Evolutionary conservation across 805 yeast species (phyloP).

Genomic region (Pichia scutulata): DNA sequence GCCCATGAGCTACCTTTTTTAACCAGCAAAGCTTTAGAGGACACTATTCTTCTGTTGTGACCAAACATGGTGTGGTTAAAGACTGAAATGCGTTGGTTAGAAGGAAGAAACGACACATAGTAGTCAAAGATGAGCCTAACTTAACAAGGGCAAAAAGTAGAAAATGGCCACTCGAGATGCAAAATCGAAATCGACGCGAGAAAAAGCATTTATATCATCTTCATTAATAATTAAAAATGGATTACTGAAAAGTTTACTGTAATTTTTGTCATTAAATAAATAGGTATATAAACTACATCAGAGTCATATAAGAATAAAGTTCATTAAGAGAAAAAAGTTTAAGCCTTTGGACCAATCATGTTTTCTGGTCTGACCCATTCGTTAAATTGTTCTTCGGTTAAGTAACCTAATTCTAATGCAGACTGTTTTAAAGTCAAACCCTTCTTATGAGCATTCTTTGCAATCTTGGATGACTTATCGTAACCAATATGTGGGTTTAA

Average conservation of each 20-base stretch:
- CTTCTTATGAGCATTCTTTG: slow-evolving; percentile 97
- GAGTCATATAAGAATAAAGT: not conserved
- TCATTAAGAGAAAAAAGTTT: not conserved
- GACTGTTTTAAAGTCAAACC: slow-evolving; percentile 93
- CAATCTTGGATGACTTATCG: slow-evolving; percentile 94
- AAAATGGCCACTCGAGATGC: not conserved
- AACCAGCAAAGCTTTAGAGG: not conserved
- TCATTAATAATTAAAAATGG: no score
- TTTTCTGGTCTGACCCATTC: slow-evolving; percentile 97
- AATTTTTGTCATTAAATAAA: not conserved
- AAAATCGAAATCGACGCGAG: not conserved
- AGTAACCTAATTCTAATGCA: slow-evolving; percentile 83
- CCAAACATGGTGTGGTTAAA: slow-evolving; percentile 4
- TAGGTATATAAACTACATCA: slow-evolving; percentile 1
- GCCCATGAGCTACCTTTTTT: not conserved
- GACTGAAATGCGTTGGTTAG: not conserved
- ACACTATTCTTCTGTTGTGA: slow-evolving; percentile 4
- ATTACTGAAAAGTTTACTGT: not conserved
- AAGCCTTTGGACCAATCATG: slow-evolving; percentile 85
- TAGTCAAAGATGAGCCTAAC: not conserved
- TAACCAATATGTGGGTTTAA: slow-evolving; percentile 98
- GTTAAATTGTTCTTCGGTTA: slow-evolving; percentile 81
- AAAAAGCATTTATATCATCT: not conserved
- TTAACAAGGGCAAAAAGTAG: not conserved
- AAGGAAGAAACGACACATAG: not conserved